phyloP scores from a whole-genome alignment of 768 basidiomycete species.

The Mycena floridula region DNA sequence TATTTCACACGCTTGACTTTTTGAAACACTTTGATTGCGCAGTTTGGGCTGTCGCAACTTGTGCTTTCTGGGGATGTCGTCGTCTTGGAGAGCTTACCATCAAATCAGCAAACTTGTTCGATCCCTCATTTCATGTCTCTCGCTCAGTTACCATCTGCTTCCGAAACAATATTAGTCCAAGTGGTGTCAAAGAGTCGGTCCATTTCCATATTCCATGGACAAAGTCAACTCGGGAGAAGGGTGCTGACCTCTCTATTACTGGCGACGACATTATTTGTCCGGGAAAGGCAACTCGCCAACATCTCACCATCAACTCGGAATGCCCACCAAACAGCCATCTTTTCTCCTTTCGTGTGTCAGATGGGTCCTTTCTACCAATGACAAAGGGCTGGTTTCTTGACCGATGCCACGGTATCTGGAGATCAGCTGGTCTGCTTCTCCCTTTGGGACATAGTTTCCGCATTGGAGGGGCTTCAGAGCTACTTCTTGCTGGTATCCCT shows the following conservation, averaged over 20 bases:
- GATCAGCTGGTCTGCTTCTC: slow-evolving; percentile 12
- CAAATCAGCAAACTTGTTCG: too few relatives aligned
- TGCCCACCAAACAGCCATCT: slow-evolving; percentile 13
- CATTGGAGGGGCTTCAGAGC: too few relatives aligned
- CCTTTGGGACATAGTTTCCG: too few relatives aligned
- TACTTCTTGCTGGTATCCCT: too few relatives aligned
- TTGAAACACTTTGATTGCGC: slow-evolving; percentile 23
- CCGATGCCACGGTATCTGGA: slow-evolving; percentile 12
- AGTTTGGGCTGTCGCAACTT: slow-evolving; percentile 29
- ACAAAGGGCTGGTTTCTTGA: slow-evolving; percentile 7
- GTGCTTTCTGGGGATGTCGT: too few relatives aligned
- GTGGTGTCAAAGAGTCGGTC: slow-evolving; percentile 4
- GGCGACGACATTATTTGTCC: slow-evolving; percentile 9
- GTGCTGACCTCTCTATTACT: slow-evolving; percentile 23
- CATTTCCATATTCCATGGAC: slow-evolving; percentile 28
- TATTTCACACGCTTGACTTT: slow-evolving; percentile 17
- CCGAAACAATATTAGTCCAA: background rate
- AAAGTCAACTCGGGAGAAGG: slow-evolving; percentile 20
- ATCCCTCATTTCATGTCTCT: too few relatives aligned
- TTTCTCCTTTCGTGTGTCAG: slow-evolving; percentile 6
- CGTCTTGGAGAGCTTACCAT: too few relatives aligned
- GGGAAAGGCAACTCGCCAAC: slow-evolving; percentile 15
- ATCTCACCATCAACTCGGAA: slow-evolving; percentile 11
- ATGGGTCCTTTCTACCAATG: slow-evolving; percentile 5
- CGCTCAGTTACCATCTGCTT: background rate